phyloP scores from a whole-genome alignment of 371 early-diverging fungal species.

The Mortierella sp. region DNA sequence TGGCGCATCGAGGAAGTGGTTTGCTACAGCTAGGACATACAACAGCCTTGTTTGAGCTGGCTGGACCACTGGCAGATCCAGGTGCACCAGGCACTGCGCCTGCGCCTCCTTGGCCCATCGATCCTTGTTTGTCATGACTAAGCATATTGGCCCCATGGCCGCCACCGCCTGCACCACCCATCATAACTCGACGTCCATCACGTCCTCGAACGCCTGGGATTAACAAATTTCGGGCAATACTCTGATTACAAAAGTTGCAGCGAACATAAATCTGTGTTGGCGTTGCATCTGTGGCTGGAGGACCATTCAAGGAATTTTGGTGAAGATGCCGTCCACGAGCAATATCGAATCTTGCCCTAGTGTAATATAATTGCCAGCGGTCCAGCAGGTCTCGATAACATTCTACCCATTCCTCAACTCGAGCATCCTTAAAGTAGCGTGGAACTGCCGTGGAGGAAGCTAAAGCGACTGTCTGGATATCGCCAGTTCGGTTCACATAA shows the following conservation, averaged over 20 bases:
- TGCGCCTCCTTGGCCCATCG: slow-evolving; percentile 35
- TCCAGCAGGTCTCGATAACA: slow-evolving; percentile 91
- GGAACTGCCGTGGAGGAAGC: slow-evolving; percentile 74
- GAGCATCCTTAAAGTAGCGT: slow-evolving; percentile 68
- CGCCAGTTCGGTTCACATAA: slow-evolving; percentile 89
- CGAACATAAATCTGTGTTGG: slow-evolving; percentile 90
- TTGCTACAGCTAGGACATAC: slow-evolving; percentile 89
- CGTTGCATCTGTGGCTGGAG: slow-evolving; percentile 67
- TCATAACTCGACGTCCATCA: slow-evolving; percentile 69
- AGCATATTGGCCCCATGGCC: slow-evolving; percentile 32
- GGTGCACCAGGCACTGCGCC: slow-evolving; percentile 37
- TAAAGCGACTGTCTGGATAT: slow-evolving; percentile 91
- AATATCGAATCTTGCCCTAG: slow-evolving; percentile 91
- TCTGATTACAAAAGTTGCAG: slow-evolving; percentile 90
- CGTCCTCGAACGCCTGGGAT: slow-evolving; percentile 66
- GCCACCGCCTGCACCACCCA: slow-evolving; percentile 51
- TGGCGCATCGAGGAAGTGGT: slow-evolving; percentile 92
- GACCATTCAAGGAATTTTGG: slow-evolving; percentile 53
- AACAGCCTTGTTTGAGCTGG: slow-evolving; percentile 30
- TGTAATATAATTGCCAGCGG: slow-evolving; percentile 88
- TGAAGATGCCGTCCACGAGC: slow-evolving; percentile 74
- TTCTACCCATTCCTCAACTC: slow-evolving; percentile 87
- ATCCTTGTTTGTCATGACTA: slow-evolving; percentile 45
- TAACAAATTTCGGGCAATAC: slow-evolving; percentile 75
- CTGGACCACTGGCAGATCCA: slow-evolving; percentile 25